phyloP scores from a whole-genome alignment of 2,329 filamentous ascomycete genomes.

The Arachnopeziza araneosa region DNA sequence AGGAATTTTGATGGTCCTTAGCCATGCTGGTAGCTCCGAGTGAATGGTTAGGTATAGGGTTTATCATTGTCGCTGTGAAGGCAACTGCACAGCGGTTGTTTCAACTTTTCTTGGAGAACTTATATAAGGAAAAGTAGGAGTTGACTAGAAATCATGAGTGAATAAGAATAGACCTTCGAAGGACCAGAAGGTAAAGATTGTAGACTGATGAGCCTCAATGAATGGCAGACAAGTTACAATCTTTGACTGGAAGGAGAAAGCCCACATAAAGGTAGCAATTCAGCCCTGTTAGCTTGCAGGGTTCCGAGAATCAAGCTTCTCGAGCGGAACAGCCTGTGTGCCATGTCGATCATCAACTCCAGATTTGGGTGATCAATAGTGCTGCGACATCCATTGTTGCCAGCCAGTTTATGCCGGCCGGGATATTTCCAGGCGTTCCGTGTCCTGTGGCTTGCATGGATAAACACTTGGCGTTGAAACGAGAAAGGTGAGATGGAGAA shows the following conservation, averaged over 20 bases:
- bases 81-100: background rate
- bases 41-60: background rate
- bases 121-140: background rate
- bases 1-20: constrained; percentile 6
- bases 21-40: constrained; percentile 1
- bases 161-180: background rate
- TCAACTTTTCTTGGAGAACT: background rate
- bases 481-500: background rate
- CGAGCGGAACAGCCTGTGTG: background rate
- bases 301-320: background rate
- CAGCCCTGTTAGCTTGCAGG: background rate
- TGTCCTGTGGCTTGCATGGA: background rate
- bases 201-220: background rate
- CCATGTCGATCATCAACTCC: background rate
- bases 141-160: background rate
- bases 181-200: background rate
- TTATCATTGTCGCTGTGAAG: background rate
- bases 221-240: background rate
- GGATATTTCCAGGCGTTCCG: too few relatives aligned
- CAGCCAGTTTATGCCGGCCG: background rate
- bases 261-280: background rate
- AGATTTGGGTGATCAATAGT: background rate
- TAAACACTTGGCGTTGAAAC: background rate
- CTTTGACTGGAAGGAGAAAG: background rate
- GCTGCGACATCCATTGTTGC: background rate